These are phyloP conservation scores for Hypoxylon sp. DNA, from an alignment of 2,329 filamentous ascomycete genomes.

Conservation along the genomic window DNA sequence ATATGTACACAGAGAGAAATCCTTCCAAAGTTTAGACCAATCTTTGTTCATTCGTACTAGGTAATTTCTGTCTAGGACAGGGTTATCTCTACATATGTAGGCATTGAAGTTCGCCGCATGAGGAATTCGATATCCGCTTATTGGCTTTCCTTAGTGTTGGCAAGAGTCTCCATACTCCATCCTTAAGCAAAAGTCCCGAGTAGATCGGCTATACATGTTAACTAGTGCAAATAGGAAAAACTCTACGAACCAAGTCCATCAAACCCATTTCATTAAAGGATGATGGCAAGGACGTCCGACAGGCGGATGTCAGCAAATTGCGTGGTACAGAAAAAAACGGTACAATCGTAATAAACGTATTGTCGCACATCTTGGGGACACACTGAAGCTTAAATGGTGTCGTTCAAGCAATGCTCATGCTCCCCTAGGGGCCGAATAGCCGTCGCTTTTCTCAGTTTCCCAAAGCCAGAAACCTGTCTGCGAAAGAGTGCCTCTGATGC, in stretches of 20 bases:
- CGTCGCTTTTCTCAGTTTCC: neutral
- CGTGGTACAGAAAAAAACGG: conserved; percentile 12
- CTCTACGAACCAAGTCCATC: conserved; percentile 6
- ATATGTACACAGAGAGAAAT: neutral
- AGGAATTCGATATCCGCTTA: conserved; percentile 31
- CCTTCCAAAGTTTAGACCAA: conserved; percentile 10
- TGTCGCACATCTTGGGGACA: conserved; percentile 6
- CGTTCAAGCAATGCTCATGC: conserved; percentile 9
- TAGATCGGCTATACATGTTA: neutral
- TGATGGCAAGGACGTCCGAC: conserved; percentile 18
- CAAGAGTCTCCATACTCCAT: neutral
- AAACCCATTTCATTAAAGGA: conserved; percentile 3
- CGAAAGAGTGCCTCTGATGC: conserved; percentile 3
- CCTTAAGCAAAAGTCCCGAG: neutral
- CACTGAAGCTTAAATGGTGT: conserved; percentile 21
- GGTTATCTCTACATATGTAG: neutral
- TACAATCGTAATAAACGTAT: conserved; percentile 20
- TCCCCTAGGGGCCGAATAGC: neutral
- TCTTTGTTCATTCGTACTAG: conserved; percentile 8
- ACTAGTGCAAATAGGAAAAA: conserved; percentile 11
- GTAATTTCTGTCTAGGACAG: conserved; percentile 1
- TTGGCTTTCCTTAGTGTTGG: conserved; percentile 7
- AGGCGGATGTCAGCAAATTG: conserved; percentile 18
- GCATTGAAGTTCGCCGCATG: conserved; percentile 16
- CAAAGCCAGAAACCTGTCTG: conserved; percentile 1